Conservation (phyloP, 768 basidiomycete species). For the Mycena filopes region DNA sequence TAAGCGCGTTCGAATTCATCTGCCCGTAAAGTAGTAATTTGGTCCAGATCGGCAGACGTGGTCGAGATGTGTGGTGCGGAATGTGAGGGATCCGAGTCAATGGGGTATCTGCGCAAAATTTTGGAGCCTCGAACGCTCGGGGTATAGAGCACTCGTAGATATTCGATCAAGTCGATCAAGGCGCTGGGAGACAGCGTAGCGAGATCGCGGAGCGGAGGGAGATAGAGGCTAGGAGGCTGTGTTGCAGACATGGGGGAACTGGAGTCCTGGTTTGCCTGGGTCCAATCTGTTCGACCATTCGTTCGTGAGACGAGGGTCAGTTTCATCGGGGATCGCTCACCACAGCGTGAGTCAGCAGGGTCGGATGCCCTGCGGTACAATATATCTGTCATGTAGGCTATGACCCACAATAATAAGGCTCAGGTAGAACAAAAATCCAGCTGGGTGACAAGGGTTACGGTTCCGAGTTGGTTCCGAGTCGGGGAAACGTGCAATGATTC, state of each 20-base stretch:
- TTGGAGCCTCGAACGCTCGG: conserved; percentile 72
- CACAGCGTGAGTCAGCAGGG: too few species aligned
- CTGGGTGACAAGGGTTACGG: too few species aligned
- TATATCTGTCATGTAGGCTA: too few species aligned
- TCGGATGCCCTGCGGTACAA: too few species aligned
- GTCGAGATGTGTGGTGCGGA: not conserved
- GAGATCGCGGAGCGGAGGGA: conserved; percentile 65
- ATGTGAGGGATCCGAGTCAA: not conserved
- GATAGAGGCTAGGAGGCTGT: conserved; percentile 57
- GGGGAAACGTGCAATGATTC: too few species aligned
- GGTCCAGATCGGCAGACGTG: not conserved
- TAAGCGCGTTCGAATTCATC: conserved; percentile 80
- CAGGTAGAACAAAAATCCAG: too few species aligned
- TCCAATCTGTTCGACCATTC: too few species aligned
- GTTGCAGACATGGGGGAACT: not conserved
- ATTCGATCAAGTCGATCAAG: conserved; percentile 57
- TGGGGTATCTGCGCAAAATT: conserved; percentile 46
- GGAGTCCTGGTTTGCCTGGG: not conserved
- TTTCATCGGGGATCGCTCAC: too few species aligned
- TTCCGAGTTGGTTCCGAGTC: too few species aligned
- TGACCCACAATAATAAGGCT: too few species aligned
- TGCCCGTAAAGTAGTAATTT: conserved; percentile 45
- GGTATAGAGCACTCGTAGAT: conserved; percentile 65
- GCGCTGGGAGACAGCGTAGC: conserved; percentile 44
- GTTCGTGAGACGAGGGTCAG: too few species aligned